Evolutionary conservation across 805 yeast species (phyloP), one percentile per base, ranked within the genome.

Genomic region (Blastobotrys robertii): DNA sequence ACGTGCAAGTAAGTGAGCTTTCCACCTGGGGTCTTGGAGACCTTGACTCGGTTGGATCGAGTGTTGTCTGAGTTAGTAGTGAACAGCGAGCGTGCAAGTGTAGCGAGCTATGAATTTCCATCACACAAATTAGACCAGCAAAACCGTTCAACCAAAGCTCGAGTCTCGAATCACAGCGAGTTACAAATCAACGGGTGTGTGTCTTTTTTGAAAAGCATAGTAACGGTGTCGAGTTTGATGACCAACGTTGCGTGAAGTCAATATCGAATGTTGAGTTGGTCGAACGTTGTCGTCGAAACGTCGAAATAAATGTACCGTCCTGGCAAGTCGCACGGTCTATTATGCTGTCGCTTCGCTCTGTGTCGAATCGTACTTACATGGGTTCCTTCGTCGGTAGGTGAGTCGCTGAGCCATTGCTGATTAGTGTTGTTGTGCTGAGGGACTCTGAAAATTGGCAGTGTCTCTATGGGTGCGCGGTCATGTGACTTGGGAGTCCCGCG

Each of bases 21-120:
- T 70, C 97, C 97, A 81, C 99, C 99, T 74, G 99, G 98, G 75
- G 99, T 92, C 85, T 90, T 92, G 65, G 90, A 95, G 74, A 90
- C 94, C 88, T 84, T 90, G 79, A 92, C 90, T 79, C 84, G 85
- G 95, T 92, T 92, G 64, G 98, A 92, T 74, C 81, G 83, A 82
- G 98, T 88, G 95, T 92, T 92, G 95, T 87, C 94, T 84, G 37
- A 35, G 22, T 34, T 43, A 46, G 45, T 38, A 44, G 49, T 39
- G 15, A 37, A 13, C n/a, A n/a, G n/a, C n/a, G n/a, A n/a, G n/a
- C n/a, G n/a, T n/a, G n/a, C n/a, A 8, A 41, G n/a, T 19, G 12
- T 8, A 25, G 32, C n/a, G 19, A 36, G 11, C 22, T 15, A 28
- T 33, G 16, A 15, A 12, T 16, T 25, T 15, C 13, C 22, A 19